These are phyloP conservation scores for Trichophaea hybrida DNA, from an alignment of 2,329 filamentous ascomycete genomes.

Conservation along the genomic window DNA sequence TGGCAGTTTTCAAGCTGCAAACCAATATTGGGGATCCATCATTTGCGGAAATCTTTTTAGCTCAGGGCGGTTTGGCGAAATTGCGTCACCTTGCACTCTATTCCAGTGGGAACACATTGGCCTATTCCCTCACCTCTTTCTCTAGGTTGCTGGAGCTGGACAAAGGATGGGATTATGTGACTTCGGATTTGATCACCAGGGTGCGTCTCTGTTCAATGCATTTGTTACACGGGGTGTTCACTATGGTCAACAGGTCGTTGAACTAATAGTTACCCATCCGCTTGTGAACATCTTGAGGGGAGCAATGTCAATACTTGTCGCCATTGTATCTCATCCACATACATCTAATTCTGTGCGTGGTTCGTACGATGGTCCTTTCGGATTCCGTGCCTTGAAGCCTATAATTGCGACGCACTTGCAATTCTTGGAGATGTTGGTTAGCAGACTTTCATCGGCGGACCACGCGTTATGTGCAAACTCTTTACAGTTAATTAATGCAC, in stretches of 20 bases:
- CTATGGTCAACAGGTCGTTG: slow-evolving; percentile 46
- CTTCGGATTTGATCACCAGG: slow-evolving; percentile 42
- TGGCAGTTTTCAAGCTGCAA: slow-evolving; percentile 98
- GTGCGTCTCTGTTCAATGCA: slow-evolving; percentile 31
- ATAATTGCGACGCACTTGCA: slow-evolving; percentile 81
- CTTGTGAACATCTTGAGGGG: slow-evolving; percentile 94
- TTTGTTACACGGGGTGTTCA: background rate
- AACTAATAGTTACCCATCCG: slow-evolving; percentile 86
- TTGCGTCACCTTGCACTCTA: slow-evolving; percentile 71
- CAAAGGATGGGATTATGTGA: slow-evolving; percentile 76
- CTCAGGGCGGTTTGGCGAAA: slow-evolving; percentile 68
- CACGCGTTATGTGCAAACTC: slow-evolving; percentile 93
- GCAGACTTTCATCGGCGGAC: slow-evolving; percentile 80
- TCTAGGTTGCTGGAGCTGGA: slow-evolving; percentile 82
- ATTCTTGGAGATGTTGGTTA: slow-evolving; percentile 87
- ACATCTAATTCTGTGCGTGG: slow-evolving; percentile 34
- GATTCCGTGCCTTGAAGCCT: slow-evolving; percentile 82
- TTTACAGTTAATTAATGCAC: slow-evolving; percentile 83
- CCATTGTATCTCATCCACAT: slow-evolving; percentile 76
- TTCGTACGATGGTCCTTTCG: slow-evolving; percentile 52
- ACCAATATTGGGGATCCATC: slow-evolving; percentile 87
- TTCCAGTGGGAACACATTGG: slow-evolving; percentile 81
- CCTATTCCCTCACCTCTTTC: slow-evolving; percentile 83
- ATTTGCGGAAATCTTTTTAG: slow-evolving; percentile 92
- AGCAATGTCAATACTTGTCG: slow-evolving; percentile 91